Conservation (phyloP, 108 stramenopile genomes). For the Licmophora abbreviata region DNA sequence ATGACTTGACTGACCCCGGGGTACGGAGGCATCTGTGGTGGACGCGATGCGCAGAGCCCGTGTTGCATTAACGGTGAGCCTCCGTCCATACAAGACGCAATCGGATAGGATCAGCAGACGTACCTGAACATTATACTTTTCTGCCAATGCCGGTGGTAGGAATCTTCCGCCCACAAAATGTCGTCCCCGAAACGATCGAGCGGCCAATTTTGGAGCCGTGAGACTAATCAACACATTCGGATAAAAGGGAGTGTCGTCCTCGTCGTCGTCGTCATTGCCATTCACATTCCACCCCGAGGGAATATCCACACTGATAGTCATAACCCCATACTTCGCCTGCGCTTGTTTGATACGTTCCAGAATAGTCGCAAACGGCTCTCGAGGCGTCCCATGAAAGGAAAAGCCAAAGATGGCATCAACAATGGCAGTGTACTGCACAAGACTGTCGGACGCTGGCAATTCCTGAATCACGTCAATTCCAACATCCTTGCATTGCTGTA, state of each 20-base stretch:
- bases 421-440: constrained; percentile 29
- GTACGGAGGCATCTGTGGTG: constrained; percentile 63
- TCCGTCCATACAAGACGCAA: too few relatives aligned
- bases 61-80: not conserved
- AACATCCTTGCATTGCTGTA: constrained; percentile 83
- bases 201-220: constrained; percentile 87
- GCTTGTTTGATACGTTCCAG: constrained; percentile 46
- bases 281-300: constrained; percentile 95
- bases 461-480: constrained; percentile 55
- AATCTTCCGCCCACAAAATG: constrained; percentile 96
- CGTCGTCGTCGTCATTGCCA: constrained; percentile 47
- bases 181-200: constrained; percentile 59
- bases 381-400: constrained; percentile 73
- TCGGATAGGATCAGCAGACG: too few relatives aligned
- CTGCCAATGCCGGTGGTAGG: constrained; percentile 68
- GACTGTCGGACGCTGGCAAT: constrained; percentile 28
- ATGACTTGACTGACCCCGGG: constrained; percentile 65
- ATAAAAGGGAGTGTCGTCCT: constrained; percentile 50
- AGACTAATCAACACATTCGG: constrained; percentile 86
- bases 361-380: constrained; percentile 88
- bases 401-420: constrained; percentile 98
- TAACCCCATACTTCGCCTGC: constrained; percentile 13
- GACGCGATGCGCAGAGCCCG: not conserved
- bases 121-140: constrained; percentile 82
- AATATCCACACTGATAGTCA: constrained; percentile 87